phyloP scores from a whole-genome alignment of 352 stramenopile species.

The Pythium pectinolyticum region DNA sequence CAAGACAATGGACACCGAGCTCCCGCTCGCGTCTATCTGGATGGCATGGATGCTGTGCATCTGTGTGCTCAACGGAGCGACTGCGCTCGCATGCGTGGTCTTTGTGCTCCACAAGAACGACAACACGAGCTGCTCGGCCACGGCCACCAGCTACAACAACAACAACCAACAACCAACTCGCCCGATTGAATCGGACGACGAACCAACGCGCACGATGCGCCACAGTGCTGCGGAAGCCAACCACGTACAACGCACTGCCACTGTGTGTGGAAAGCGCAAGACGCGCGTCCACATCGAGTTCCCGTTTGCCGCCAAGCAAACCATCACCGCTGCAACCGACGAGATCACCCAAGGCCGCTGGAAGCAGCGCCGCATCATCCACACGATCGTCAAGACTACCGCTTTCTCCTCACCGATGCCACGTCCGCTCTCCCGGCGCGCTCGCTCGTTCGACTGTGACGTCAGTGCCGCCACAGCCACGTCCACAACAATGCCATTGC shows the following conservation, averaged over 20 bases:
- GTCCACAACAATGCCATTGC: conserved; percentile 17
- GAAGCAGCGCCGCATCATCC: conserved; percentile 27
- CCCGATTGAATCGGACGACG: too few species aligned
- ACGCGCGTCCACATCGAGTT: conserved; percentile 26
- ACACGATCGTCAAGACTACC: conserved; percentile 7
- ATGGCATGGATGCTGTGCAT: conserved; percentile 34
- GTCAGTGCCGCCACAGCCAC: background rate
- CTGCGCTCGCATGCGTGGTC: conserved; percentile 27
- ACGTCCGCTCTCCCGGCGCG: background rate
- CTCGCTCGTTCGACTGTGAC: conserved; percentile 21
- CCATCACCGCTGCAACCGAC: too few species aligned
- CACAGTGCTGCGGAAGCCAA: conserved; percentile 15
- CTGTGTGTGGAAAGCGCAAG: conserved; percentile 36
- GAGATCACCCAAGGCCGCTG: conserved; percentile 20
- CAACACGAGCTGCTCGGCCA: conserved; percentile 4
- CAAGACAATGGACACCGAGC: conserved; percentile 12
- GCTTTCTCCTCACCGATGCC: too few species aligned
- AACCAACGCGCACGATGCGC: conserved; percentile 6
- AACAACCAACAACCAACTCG: background rate
- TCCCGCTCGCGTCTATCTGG: conserved; percentile 24
- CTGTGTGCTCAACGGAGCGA: conserved; percentile 27
- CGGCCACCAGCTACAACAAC: background rate
- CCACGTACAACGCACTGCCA: background rate
- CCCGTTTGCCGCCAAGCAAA: conserved; percentile 11
- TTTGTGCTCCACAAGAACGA: conserved; percentile 29